Percentiles rank a stretch among this genome's conserved stretches.
phyloP scores from a whole-genome alignment of 2,329 filamentous ascomycete species.

The Monosporascus cannonballus region DNA sequence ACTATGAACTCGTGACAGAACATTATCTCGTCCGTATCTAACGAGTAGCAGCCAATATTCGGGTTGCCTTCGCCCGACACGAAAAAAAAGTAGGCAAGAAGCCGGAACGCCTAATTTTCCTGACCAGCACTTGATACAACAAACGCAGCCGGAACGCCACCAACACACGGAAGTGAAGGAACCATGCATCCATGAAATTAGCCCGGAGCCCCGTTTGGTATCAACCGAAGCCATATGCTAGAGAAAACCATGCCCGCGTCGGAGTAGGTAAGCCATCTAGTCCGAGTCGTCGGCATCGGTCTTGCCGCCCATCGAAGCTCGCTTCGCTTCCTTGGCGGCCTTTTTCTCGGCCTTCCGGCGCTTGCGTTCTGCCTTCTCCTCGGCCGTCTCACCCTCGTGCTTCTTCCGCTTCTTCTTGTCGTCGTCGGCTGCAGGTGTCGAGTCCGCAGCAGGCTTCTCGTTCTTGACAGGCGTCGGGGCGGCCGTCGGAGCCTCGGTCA shows the following conservation, averaged over 20 bases:
- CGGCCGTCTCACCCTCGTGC: slow-evolving; percentile 69
- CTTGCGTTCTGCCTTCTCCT: slow-evolving; percentile 60
- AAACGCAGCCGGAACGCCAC: background rate
- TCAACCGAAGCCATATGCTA: slow-evolving; percentile 15
- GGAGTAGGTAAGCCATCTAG: slow-evolving; percentile 21
- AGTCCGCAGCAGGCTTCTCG: slow-evolving; percentile 31
- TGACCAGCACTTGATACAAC: background rate
- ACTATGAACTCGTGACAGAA: background rate
- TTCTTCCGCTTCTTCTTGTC: slow-evolving; percentile 77
- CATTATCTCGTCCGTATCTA: background rate
- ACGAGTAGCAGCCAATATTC: background rate
- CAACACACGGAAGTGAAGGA: background rate
- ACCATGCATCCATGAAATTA: slow-evolving; percentile 4
- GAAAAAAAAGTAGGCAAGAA: background rate
- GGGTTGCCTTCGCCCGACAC: background rate
- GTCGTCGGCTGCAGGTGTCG: slow-evolving; percentile 43
- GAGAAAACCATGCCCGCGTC: slow-evolving; percentile 6
- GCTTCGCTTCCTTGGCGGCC: slow-evolving; percentile 51
- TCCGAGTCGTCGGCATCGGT: slow-evolving; percentile 50
- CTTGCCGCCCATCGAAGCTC: slow-evolving; percentile 44
- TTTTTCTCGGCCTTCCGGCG: slow-evolving; percentile 56
- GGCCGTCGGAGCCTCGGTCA: slow-evolving; percentile 33
- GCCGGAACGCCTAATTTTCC: background rate
- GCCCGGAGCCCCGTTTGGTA: slow-evolving; percentile 14
- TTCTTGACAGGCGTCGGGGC: slow-evolving; percentile 29